Evolutionary conservation across 2,329 filamentous ascomycete genomes (phyloP), one percentile per base, ranked within the genome.

Genomic region (Claviceps sp.): DNA sequence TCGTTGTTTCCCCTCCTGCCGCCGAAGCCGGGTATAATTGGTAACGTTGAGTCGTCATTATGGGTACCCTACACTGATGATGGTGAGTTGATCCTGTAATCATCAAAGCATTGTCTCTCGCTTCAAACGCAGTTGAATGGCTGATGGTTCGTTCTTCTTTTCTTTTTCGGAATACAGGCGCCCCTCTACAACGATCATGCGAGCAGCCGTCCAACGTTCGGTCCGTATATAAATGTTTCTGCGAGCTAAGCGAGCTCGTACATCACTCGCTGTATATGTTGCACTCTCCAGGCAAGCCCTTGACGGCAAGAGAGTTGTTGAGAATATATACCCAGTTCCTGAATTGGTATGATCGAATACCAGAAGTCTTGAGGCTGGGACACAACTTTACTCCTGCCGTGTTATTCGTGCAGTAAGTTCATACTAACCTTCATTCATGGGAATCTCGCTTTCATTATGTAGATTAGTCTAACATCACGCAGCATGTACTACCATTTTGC

Each of bases 341-440:
- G 16, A 76, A 79, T 50, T 89, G 85, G 85, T 87, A 87, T 62
- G 78, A 79, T 53, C 72, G 70, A 26, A 77, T 89, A 54, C 85
- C 85, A 0, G 74, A 79, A 54, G 75, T 79, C 2, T 69, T 89
- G 48, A 72, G 77, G 22, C 65, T 88, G 3, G 80, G 81, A 2
- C 77, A 84, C 54, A 85, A 83, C 57, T 85, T 85, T 50, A 84
- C 84, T 3, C 84, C 85, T 11, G 81, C 86, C 46, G 83, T 88
- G 38, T 67, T 89, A 20, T 83, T 86, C 55, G 76, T 85, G 40
- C 85, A 89, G 85, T 88, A 71, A 72, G 85, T 60, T 34, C 13
- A 52, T 13, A 6, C 24, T 34, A 37, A 13, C 2, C 1, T 3
- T 8, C 1, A 38, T 38, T 38, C 13, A n/a, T 24, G 20, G 6